Conservation (phyloP, 176 grass and related monocot genomes). For the sorghum (Sorghum bicolor) region DNA sequence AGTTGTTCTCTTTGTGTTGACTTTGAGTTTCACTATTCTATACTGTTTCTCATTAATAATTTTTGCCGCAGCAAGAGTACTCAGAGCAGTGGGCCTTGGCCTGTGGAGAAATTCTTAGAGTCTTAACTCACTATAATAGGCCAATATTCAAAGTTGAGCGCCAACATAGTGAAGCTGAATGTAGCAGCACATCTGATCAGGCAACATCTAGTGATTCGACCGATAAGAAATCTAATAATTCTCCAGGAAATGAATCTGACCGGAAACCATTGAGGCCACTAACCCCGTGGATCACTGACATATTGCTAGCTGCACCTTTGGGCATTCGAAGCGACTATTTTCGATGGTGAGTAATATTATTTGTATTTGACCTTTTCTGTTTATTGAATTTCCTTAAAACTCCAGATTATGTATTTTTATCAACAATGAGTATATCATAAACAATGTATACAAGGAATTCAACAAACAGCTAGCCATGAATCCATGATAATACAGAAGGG, state of each 20-base stretch:
- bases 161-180: slow-evolving; percentile 53
- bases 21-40: slow-evolving; percentile 10
- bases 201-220: slow-evolving; percentile 60
- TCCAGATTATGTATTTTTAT: neutral
- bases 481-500: neutral
- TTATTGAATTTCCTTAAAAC: slow-evolving; percentile 5
- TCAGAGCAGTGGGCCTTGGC: slow-evolving; percentile 98
- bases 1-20: neutral
- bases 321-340: slow-evolving; percentile 99
- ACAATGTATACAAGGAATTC: neutral
- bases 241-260: slow-evolving; percentile 69
- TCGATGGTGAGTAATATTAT: slow-evolving; percentile 68
- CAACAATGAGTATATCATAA: neutral
- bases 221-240: slow-evolving; percentile 43
- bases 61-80: slow-evolving; percentile 76
- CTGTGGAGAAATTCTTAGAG: slow-evolving; percentile 95
- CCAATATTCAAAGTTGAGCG: slow-evolving; percentile 84
- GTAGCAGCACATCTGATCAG: slow-evolving; percentile 49
- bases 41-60: slow-evolving; percentile 14
- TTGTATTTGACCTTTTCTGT: neutral
- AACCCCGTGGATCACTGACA: slow-evolving; percentile 96
- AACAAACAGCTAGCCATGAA: neutral
- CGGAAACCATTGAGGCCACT: slow-evolving; percentile 80
- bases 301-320: slow-evolving; percentile 90
- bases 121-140: slow-evolving; percentile 97